Percentiles rank a stretch among this genome's conserved stretches.
phyloP scores from a whole-genome alignment of 2,329 filamentous ascomycete genomes.

The Lachnum nothofagi region DNA sequence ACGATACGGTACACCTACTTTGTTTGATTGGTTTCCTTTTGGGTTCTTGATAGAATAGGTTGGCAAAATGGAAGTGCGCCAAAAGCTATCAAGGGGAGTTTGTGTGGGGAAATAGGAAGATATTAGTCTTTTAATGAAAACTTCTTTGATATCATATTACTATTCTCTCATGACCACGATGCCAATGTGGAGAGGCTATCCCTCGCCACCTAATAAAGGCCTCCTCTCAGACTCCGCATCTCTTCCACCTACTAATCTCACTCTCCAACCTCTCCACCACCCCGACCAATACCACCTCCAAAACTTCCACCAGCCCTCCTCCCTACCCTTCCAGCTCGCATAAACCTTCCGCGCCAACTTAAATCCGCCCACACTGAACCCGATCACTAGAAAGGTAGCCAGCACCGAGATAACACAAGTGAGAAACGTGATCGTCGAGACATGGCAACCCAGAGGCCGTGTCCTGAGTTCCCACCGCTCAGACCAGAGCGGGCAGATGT shows the following conservation, averaged over 20 bases:
- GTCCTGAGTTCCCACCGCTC: conserved; percentile 43
- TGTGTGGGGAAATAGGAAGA: neutral
- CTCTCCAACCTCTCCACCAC: conserved; percentile 19
- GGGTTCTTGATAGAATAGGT: neutral
- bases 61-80: neutral
- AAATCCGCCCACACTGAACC: conserved; percentile 5
- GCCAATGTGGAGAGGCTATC: neutral
- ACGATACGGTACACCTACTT: neutral
- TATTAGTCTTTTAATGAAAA: neutral
- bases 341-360: conserved; percentile 5
- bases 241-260: conserved; percentile 15
- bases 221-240: neutral
- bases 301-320: conserved; percentile 29
- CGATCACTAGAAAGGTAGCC: conserved; percentile 28
- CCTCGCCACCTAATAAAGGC: no score
- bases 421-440: conserved; percentile 40
- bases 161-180: neutral
- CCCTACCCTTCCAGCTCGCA: conserved; percentile 17
- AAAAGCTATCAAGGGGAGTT: neutral
- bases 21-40: neutral
- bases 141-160: neutral
- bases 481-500: conserved; percentile 49
- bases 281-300: conserved; percentile 21
- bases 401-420: conserved; percentile 34
- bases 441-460: conserved; percentile 37